Conservation (phyloP, 306 rosid genomes). For the Rosa chinensis region DNA sequence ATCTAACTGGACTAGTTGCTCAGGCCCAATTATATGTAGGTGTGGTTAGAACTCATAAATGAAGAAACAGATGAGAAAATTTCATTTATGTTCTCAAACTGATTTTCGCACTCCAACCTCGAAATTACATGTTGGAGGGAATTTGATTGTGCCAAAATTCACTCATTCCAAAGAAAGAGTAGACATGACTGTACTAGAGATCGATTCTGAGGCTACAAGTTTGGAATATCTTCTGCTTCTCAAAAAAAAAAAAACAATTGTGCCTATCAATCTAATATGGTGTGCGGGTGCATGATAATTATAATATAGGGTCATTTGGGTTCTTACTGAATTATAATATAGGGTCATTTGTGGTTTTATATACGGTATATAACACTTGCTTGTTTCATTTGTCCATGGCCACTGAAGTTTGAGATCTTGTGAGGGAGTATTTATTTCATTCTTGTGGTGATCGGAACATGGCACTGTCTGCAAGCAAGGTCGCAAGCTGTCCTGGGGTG, state of each 20-base stretch:
- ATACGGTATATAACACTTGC: conserved; percentile 17
- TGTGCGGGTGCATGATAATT: not conserved
- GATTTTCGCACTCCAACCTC: too few species aligned
- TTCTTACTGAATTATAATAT: too few species aligned
- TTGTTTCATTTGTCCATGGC: conserved; percentile 24
- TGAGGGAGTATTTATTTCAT: conserved; percentile 31
- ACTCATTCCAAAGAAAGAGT: not conserved
- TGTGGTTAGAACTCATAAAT: too few species aligned
- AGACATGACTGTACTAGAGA: not conserved
- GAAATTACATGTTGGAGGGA: not conserved
- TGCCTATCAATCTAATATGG: not conserved
- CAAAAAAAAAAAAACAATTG: not conserved
- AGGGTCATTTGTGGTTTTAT: too few species aligned
- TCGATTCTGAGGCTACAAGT: not conserved
- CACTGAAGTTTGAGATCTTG: conserved; percentile 36
- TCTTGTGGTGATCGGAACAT: conserved; percentile 43
- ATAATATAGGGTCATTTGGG: not conserved
- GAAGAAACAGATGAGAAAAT: too few species aligned
- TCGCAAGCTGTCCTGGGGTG: conserved; percentile 54
- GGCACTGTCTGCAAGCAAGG: conserved; percentile 68
- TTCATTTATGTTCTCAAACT: not conserved
- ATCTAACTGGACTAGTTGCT: too few species aligned
- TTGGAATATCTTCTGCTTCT: not conserved
- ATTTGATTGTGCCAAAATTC: not conserved
- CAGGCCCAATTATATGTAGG: too few species aligned